phyloP scores from a whole-genome alignment of 768 basidiomycete species.

The Suillus placidus region DNA sequence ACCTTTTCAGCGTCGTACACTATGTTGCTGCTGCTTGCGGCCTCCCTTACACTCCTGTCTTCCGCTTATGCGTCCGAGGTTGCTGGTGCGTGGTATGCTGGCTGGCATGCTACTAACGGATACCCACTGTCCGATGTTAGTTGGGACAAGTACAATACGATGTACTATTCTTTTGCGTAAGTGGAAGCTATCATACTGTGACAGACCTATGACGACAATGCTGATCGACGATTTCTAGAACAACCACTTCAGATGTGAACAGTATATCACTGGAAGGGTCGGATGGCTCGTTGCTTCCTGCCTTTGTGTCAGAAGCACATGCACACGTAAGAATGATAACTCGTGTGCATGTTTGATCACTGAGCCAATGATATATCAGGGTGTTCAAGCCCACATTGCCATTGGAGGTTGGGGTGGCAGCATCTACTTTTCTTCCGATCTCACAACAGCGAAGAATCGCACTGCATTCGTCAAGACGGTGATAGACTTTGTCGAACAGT shows the following conservation, averaged over 20 bases:
- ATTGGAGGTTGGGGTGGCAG: constrained; percentile 74
- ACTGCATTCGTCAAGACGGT: constrained; percentile 60
- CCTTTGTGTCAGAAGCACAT: constrained; percentile 14
- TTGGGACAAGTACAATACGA: constrained; percentile 54
- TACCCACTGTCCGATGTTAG: constrained; percentile 47
- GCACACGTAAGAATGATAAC: constrained; percentile 8
- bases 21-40: neutral
- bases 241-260: constrained; percentile 9
- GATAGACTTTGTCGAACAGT: constrained; percentile 46
- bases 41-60: neutral
- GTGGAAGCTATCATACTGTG: neutral
- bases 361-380: constrained; percentile 33
- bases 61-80: neutral
- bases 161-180: constrained; percentile 68
- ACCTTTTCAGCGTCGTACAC: neutral
- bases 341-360: neutral
- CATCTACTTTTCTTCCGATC: constrained; percentile 58
- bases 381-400: constrained; percentile 58
- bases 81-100: constrained; percentile 7
- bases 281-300: neutral
- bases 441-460: constrained; percentile 56
- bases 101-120: constrained; percentile 26
- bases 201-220: neutral
- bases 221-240: neutral
- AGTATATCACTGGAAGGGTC: constrained; percentile 10